These are phyloP conservation scores for Capsicum rhomboideum DNA, from an alignment of 257 asterid species.

Conservation along the genomic window DNA sequence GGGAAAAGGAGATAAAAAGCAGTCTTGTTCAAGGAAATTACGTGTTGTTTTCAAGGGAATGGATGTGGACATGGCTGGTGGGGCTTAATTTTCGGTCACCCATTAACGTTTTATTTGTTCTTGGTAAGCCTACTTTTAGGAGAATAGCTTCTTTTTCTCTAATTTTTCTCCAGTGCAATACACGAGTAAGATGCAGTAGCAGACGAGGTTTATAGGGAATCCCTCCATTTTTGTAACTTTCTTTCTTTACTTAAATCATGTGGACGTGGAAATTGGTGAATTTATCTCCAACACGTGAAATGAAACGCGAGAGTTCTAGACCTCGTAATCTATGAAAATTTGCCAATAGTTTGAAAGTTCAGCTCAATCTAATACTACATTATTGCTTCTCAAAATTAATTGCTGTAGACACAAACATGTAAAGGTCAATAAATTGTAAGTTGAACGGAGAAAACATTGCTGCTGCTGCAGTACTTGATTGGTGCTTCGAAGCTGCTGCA, in stretches of 20 bases:
- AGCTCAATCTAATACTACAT: background rate
- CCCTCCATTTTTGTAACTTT: slow-evolving; percentile 7
- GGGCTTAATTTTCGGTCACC: slow-evolving; percentile 34
- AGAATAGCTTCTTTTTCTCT: background rate
- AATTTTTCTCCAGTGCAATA: background rate
- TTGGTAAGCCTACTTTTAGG: background rate
- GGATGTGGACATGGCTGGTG: slow-evolving; percentile 82
- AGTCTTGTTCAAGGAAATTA: slow-evolving; percentile 74
- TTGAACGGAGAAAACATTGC: background rate
- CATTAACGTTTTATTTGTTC: background rate
- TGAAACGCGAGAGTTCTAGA: background rate
- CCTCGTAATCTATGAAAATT: background rate
- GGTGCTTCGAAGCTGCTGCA: background rate
- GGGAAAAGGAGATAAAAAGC: slow-evolving; percentile 76
- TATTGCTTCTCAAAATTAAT: background rate
- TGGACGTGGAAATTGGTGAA: background rate
- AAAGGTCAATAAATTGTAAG: background rate
- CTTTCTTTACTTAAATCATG: background rate
- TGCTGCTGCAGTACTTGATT: background rate
- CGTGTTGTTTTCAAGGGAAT: slow-evolving; percentile 65
- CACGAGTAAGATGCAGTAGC: background rate
- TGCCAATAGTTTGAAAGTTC: background rate
- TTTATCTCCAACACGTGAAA: background rate
- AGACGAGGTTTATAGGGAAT: background rate
- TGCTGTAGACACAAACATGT: background rate